phyloP scores from a whole-genome alignment of 148 eudicot species.

The Rhododendron henanense region DNA sequence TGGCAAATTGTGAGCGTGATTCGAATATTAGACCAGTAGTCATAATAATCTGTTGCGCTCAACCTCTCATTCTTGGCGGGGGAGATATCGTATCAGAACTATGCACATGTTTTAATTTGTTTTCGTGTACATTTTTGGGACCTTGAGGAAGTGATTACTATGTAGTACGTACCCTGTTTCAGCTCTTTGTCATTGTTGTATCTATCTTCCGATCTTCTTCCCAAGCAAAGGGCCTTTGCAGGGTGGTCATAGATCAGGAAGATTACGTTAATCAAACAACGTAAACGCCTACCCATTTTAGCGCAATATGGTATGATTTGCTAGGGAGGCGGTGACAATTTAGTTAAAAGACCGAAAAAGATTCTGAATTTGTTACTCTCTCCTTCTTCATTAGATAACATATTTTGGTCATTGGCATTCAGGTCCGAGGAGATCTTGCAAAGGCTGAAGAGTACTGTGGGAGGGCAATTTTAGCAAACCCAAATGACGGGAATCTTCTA shows the following conservation, averaged over 20 bases:
- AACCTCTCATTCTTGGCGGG: background rate
- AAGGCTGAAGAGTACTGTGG: constrained; percentile 75
- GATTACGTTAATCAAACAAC: background rate
- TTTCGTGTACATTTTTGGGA: background rate
- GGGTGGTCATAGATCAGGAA: background rate
- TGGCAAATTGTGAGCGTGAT: background rate
- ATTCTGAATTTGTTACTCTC: background rate
- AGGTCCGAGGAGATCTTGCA: constrained; percentile 48
- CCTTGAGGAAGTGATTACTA: background rate
- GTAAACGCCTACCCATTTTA: background rate
- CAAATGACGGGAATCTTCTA: constrained; percentile 43
- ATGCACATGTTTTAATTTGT: background rate
- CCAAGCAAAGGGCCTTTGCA: background rate
- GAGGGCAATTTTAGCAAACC: constrained; percentile 59
- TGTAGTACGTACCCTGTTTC: background rate
- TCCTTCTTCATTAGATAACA: background rate
- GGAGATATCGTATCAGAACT: background rate
- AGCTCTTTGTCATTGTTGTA: background rate
- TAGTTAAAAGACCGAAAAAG: background rate
- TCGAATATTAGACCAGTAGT: background rate
- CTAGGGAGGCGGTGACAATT: background rate
- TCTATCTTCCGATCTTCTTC: background rate
- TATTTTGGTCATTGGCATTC: background rate
- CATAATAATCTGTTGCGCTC: background rate
- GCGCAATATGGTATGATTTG: background rate